Base-by-base conservation (phyloP, 495 filamentous ascomycete species). In the Aspergillus sclerotioniger region DNA sequence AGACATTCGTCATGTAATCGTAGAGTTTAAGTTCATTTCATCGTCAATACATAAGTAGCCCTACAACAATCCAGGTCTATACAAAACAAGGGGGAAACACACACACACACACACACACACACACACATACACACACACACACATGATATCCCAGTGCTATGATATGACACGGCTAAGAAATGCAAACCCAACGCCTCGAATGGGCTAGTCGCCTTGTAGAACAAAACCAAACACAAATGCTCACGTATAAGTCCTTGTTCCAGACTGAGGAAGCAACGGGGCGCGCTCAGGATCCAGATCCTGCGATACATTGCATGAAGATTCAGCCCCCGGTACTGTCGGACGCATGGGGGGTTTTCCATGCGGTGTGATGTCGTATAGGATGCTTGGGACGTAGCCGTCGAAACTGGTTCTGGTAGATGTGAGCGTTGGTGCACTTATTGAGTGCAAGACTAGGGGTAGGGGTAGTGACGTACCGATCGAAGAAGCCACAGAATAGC, bases 401-500 rank as follows among this genome's bases (percentile, higher is more conserved):
- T 65, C 53, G 21, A 65, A 65, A 17, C 35, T 56, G 3, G 45
- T 48, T 33, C 59, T 65, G 33, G 5, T 6, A 15, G 8, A n/a
- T 15, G n/a, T 35, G 3, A 37, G 33, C 7, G 19, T 20, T 10
- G n/a, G 2, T 10, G 15, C 20, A 33, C 19, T 9, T 43, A n/a
- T 16, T 10, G 29, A 19, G 33, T 3, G 13, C 1, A 2, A 32
- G 25, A 16, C n/a, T 51, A 20, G 37, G 51, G 28, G 19, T 1
- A 48, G 21, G 20, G 21, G 29, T 16, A 47, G 37, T 15, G 31
- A 32, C 32, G 17, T 61, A 66, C 60, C 64, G 46, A 61, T 66
- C 64, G 5, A 66, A 59, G 49, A 66, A 66, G 9, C 64, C 64
- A 39, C 57, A 56, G 49, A 66, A 63, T 12, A 66, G 28, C 64